Conservation (phyloP, 345 rosid genomes). For the Moricandia moricandioides region DNA sequence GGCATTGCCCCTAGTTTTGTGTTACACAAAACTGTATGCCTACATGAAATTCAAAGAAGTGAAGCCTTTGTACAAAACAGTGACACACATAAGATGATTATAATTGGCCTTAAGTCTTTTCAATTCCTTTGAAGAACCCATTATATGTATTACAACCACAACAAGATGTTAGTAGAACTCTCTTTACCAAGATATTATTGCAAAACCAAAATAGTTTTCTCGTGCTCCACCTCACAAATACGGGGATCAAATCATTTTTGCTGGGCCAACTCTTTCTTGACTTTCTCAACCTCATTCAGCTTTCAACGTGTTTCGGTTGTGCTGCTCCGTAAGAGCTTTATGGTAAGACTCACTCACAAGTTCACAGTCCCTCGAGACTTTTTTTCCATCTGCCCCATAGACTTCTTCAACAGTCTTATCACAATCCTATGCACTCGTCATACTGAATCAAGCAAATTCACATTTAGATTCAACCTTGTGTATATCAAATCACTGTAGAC, state of each 20-base stretch:
- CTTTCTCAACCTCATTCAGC: too few relatives aligned
- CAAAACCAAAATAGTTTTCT: constrained; percentile 58
- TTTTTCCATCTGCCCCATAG: too few relatives aligned
- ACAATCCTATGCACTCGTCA: not conserved
- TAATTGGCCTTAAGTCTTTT: too few relatives aligned
- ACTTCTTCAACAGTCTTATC: not conserved
- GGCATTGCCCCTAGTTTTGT: too few relatives aligned
- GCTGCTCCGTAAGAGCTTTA: constrained; percentile 98
- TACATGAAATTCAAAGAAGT: too few relatives aligned
- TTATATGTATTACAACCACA: constrained; percentile 52
- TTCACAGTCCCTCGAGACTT: constrained; percentile 38
- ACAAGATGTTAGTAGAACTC: not conserved
- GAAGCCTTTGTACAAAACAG: not conserved
- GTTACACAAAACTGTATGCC: constrained; percentile 42
- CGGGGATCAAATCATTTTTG: constrained; percentile 83
- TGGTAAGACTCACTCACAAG: constrained; percentile 88
- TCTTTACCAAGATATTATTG: not conserved
- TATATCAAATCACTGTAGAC: not conserved
- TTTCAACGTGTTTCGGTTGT: constrained; percentile 92
- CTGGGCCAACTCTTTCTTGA: constrained; percentile 90
- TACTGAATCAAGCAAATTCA: not conserved
- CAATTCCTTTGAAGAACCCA: constrained; percentile 83
- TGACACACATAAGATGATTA: constrained; percentile 34
- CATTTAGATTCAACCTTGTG: too few relatives aligned
- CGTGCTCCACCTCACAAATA: constrained; percentile 85